Base-by-base conservation (phyloP, 495 filamentous ascomycete genomes). In the Saxispiralis lemnorum region DNA sequence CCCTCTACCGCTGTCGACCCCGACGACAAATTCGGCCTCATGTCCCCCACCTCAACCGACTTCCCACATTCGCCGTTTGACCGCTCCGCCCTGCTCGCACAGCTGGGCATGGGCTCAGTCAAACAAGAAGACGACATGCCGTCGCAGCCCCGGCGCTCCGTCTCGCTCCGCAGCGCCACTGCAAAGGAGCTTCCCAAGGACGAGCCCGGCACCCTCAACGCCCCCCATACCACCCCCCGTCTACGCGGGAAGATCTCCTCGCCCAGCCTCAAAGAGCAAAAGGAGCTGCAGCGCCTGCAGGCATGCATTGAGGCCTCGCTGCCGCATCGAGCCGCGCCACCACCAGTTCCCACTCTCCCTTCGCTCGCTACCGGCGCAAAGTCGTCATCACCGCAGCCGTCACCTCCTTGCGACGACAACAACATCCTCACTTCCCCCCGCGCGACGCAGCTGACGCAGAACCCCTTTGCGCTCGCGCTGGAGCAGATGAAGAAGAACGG, bases 381-480 rank as follows among this genome's bases (percentile, higher is more conserved):
- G 4, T 9, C 24, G 5, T 9, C 9, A 9, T 28, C 24, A 9
- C 9, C 24, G 24, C 24, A 28, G 24, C 24, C 24, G 24, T n/a
- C n/a, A n/a, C n/a, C n/a, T n/a, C 24, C 24, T 28, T 4, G 5
- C 24, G 24, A 28, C 24, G 24, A 28, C 24, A 9, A 48, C 21
- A 59, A 63, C 14, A 55, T 53, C 0, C 51, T 63, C 7, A 53
- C 64, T 51, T 63, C 59, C 10, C 64, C 64, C 19, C 52, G 64
- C 5, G 61, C 59, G 13, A 54, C 55, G 12, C 58, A 64, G 41
- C 64, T 66, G 38, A 67, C 62, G 11, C 49, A 51, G 34, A 65
- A 64, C 42, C 63, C 64, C 1, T 64, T 67, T 48, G 41, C 45
- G 13, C 30, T 49, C 11, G 20, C 43, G 7, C 33, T 43, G 16